Evolutionary conservation across 2,329 filamentous ascomycete species (phyloP).

Genomic region (Bipolaris sorokiniana): DNA sequence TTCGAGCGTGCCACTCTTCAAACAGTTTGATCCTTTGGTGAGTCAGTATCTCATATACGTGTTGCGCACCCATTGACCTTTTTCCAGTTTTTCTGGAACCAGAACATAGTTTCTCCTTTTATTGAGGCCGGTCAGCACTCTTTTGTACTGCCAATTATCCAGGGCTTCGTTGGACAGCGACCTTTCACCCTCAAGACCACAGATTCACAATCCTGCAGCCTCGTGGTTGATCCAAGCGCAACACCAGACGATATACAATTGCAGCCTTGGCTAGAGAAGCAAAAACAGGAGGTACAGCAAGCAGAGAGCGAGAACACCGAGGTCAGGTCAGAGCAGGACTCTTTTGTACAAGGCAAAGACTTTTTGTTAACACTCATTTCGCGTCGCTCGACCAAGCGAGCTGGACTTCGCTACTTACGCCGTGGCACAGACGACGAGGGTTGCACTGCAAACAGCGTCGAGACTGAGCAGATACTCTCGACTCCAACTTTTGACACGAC

Average conservation of each 20-base stretch:
- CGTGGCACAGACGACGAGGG: slow-evolving; percentile 91
- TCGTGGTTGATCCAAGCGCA: slow-evolving; percentile 43
- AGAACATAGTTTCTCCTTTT: slow-evolving; percentile 74
- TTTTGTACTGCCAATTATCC: slow-evolving; percentile 81
- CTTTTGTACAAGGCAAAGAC: slow-evolving; percentile 47
- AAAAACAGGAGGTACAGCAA: slow-evolving; percentile 31
- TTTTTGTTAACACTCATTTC: slow-evolving; percentile 91
- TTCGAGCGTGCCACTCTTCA: slow-evolving; percentile 68
- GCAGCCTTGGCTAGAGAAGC: slow-evolving; percentile 42
- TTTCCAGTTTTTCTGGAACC: slow-evolving; percentile 85
- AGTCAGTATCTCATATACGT: slow-evolving; percentile 18
- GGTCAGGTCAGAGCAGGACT: slow-evolving; percentile 42
- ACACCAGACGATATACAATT: slow-evolving; percentile 46
- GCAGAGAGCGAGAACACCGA: slow-evolving; percentile 21
- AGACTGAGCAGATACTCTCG: slow-evolving; percentile 93
- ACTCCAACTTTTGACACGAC: slow-evolving; percentile 67
- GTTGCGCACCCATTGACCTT: slow-evolving; percentile 3
- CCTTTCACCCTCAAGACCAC: slow-evolving; percentile 72
- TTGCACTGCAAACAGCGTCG: slow-evolving; percentile 85
- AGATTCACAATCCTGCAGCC: slow-evolving; percentile 46
- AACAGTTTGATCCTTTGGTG: slow-evolving; percentile 72
- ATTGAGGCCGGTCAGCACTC: slow-evolving; percentile 73
- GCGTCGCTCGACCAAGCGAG: slow-evolving; percentile 82
- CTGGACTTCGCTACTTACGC: slow-evolving; percentile 86
- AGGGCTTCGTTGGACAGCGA: slow-evolving; percentile 90